Conservation (phyloP, 768 basidiomycete genomes). For the Collybia mongolica region DNA sequence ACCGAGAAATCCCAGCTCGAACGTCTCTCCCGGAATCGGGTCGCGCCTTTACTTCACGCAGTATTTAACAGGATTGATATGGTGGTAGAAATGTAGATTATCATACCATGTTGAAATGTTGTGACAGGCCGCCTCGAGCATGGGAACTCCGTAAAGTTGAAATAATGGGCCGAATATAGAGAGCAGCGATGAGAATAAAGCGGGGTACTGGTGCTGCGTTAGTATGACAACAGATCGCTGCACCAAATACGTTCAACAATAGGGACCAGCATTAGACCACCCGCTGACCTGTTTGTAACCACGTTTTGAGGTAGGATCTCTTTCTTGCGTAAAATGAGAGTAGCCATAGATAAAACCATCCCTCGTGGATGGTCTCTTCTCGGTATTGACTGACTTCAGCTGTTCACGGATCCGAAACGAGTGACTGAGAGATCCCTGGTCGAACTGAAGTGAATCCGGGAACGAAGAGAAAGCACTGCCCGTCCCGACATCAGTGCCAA, state of each 20-base stretch:
- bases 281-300: slow-evolving; percentile 73
- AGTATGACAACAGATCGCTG: slow-evolving; percentile 82
- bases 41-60: slow-evolving; percentile 71
- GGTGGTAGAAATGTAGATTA: background rate
- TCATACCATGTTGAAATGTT: slow-evolving; percentile 83
- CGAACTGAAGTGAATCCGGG: slow-evolving; percentile 84
- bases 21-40: slow-evolving; percentile 59
- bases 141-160: slow-evolving; percentile 69
- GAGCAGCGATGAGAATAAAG: slow-evolving; percentile 73
- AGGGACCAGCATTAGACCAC: slow-evolving; percentile 1
- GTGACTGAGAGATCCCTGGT: slow-evolving; percentile 80
- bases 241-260: slow-evolving; percentile 2
- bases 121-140: slow-evolving; percentile 84
- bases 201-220: slow-evolving; percentile 76
- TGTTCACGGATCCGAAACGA: slow-evolving; percentile 81
- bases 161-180: slow-evolving; percentile 73
- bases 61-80: slow-evolving; percentile 18
- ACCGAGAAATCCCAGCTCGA: slow-evolving; percentile 86
- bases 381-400: slow-evolving; percentile 17
- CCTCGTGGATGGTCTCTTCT: slow-evolving; percentile 34
- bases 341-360: slow-evolving; percentile 81
- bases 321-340: slow-evolving; percentile 71
- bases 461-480: slow-evolving; percentile 88
- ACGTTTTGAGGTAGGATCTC: slow-evolving; percentile 64
- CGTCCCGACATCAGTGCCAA: slow-evolving; percentile 7